Evolutionary conservation across 495 filamentous ascomycete genomes (phyloP), one percentile per base, ranked within the genome.

Genomic region (Trichoderma asperelloides): DNA sequence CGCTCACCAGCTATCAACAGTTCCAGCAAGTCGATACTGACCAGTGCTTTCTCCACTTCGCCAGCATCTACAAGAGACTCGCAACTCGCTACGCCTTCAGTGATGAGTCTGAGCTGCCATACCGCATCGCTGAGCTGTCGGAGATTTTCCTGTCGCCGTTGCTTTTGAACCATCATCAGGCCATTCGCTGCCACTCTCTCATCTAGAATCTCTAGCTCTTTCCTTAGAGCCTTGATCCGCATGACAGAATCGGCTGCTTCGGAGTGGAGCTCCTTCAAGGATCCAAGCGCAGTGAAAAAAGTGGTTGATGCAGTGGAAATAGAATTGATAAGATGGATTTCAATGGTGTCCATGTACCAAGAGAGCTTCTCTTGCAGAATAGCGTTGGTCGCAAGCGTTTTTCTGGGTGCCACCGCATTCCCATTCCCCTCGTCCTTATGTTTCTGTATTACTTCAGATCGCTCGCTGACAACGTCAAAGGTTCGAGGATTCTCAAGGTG

Each of bases 341-440:
- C 95, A 23, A 99, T 91, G 0, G 96, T 99, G 74, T 99, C 95
- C 95, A 99, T 97, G 71, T 99, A 99, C 95, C 95, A 99, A 1
- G 94, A 97, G 3, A 99, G 82, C 74, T 99, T 99, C 73, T 99
- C 95, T 74, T 99, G 95, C n/a, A 99, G 78, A 60, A 99, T 98
- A 1, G 95, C 95, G 78, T 99, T 99, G 0, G 93, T 97, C 41
- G 96, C 93, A 4, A 98, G 81, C 18, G 90, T 91, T 75, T 97
- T 97, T 55, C 95, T 84, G 39, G 91, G 89, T 30, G 84, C 86
- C 5, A 78, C 68, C 0, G 81, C 76, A 33, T 81, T 80, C n/a
- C 89, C 90, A 78, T 91, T 93, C 18, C 80, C 75, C 9, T 77
- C 73, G 33, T 78, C 81, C 51, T 82, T 86, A 63, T 85, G 79